These are phyloP conservation scores for Leishmania gerbilli DNA, from an alignment of 208 protist genomes.

Conservation along the genomic window DNA sequence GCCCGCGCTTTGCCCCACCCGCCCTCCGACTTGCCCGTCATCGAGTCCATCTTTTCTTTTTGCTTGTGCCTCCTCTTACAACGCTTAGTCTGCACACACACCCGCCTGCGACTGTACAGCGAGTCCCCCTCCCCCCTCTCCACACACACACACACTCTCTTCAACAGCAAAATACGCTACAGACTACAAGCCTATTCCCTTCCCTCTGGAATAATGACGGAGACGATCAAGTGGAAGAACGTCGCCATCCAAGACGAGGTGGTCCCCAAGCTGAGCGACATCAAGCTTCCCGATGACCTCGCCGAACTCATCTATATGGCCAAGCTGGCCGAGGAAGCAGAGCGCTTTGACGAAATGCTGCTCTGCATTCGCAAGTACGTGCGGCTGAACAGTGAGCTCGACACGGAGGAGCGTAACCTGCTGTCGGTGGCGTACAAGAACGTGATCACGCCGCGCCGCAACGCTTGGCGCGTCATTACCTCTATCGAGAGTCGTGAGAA, in stretches of 20 bases:
- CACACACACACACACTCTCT: neutral
- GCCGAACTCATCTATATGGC: conserved; percentile 95
- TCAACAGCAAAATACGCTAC: neutral
- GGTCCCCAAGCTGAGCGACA: conserved; percentile 79
- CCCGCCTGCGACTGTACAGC: neutral
- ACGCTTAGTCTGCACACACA: neutral
- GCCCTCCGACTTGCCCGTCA: neutral
- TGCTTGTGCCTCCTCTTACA: neutral
- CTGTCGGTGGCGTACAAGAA: conserved; percentile 99
- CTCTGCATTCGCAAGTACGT: conserved; percentile 98
- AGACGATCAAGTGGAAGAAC: conserved; percentile 86
- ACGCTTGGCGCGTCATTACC: conserved; percentile 98
- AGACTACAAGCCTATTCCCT: neutral
- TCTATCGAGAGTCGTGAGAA: conserved; percentile 98
- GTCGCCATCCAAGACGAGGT: conserved; percentile 69
- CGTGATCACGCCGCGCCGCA: conserved; percentile 98
- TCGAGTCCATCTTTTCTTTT: neutral
- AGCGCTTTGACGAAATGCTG: conserved; percentile 99
- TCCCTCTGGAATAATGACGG: conserved; percentile 55
- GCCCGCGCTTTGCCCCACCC: neutral
- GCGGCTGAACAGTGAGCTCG: conserved; percentile 95
- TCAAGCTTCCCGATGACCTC: conserved; percentile 77
- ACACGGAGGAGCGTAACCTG: conserved; percentile 99
- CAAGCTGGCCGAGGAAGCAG: conserved; percentile 98
- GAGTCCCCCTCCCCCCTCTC: neutral